Evolutionary conservation across 495 filamentous ascomycete genomes (phyloP).

Genomic region (Neurospora sp.): DNA sequence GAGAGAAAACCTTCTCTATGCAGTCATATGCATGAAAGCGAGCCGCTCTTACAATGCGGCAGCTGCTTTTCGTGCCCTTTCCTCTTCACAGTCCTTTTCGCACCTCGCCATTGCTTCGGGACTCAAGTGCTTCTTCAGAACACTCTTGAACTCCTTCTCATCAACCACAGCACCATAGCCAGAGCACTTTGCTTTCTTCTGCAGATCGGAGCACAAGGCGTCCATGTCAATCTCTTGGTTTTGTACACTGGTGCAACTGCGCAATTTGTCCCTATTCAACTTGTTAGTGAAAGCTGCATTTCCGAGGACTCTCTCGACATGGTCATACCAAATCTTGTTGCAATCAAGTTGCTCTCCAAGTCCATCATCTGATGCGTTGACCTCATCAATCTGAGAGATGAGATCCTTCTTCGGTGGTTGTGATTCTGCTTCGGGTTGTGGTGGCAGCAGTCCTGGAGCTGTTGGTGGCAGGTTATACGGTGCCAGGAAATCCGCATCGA

Average conservation of each 20-base stretch:
- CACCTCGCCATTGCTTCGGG: conserved; percentile 5
- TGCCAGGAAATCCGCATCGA: conserved; percentile 65
- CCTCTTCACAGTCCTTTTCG: neutral
- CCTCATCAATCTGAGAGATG: conserved; percentile 60
- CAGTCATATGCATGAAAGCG: neutral
- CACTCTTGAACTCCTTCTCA: conserved; percentile 75
- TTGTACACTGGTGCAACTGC: conserved; percentile 75
- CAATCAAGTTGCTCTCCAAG: conserved; percentile 56
- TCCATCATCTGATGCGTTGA: conserved; percentile 59
- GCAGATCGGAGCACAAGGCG: conserved; percentile 82
- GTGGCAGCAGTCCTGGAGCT: conserved; percentile 20
- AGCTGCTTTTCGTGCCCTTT: neutral
- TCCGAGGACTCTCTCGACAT: conserved; percentile 3
- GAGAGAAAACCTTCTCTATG: neutral
- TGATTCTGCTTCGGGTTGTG: neutral
- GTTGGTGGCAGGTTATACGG: conserved; percentile 58
- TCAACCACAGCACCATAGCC: conserved; percentile 87
- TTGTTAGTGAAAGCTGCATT: conserved; percentile 9
- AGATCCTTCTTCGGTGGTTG: conserved; percentile 51
- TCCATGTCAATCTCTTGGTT: conserved; percentile 89
- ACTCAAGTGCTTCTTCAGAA: conserved; percentile 49
- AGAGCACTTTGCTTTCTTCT: conserved; percentile 91
- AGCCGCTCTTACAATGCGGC: neutral
- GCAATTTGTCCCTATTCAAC: conserved; percentile 71
- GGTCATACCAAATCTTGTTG: conserved; percentile 81